Evolutionary conservation across 148 eudicot species (phyloP).

Genomic region (Fagopyrum homotropicum): DNA sequence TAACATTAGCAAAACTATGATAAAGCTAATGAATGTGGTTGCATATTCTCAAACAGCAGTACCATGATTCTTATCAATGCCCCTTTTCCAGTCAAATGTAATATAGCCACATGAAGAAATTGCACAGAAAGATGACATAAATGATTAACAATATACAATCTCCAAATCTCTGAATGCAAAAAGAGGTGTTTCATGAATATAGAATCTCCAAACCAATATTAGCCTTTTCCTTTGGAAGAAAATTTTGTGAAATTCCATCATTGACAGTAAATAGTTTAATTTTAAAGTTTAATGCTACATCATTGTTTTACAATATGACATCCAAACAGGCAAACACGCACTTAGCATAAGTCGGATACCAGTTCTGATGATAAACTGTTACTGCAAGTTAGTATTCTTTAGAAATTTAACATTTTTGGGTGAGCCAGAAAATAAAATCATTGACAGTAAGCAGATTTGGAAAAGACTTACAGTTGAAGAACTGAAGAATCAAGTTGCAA

Average conservation of each 20-base stretch:
- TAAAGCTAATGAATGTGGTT: too few relatives aligned
- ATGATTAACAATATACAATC: background rate
- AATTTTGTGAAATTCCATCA: background rate
- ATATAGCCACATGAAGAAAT: background rate
- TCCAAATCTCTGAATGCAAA: background rate
- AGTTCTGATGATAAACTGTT: too few relatives aligned
- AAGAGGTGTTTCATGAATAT: background rate
- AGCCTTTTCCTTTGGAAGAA: background rate
- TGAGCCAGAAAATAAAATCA: background rate
- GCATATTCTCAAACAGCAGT: too few relatives aligned
- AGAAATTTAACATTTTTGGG: too few relatives aligned
- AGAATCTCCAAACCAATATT: background rate
- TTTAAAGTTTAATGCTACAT: too few relatives aligned
- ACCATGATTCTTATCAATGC: too few relatives aligned
- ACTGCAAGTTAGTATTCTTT: background rate
- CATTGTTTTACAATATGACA: too few relatives aligned
- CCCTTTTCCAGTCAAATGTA: background rate
- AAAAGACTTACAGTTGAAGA: slow-evolving; percentile 52
- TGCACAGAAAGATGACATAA: background rate
- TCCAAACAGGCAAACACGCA: too few relatives aligned
- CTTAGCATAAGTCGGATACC: too few relatives aligned
- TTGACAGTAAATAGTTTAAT: too few relatives aligned
- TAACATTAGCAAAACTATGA: background rate
- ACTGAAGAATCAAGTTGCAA: slow-evolving; percentile 51
- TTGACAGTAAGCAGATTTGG: background rate